Evolutionary conservation across 2,329 filamentous ascomycete genomes (phyloP).

Genomic region (Pseudomassariella vexata): DNA sequence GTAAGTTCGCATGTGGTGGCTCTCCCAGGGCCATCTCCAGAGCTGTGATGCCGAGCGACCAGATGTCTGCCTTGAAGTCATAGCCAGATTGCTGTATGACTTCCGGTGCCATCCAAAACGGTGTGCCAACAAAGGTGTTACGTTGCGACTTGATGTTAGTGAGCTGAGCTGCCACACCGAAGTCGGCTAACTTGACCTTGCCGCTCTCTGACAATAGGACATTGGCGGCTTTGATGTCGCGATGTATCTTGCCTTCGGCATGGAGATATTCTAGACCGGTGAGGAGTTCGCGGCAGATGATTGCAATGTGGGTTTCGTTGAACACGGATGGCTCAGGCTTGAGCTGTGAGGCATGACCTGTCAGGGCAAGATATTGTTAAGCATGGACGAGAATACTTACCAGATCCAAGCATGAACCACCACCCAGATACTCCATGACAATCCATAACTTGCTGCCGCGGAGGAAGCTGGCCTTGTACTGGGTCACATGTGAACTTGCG

Average conservation of each 20-base stretch:
- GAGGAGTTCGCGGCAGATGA: slow-evolving; percentile 88
- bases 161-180: slow-evolving; percentile 92
- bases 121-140: slow-evolving; percentile 95
- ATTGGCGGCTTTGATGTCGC: slow-evolving; percentile 96
- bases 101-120: slow-evolving; percentile 96
- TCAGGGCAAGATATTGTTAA: slow-evolving; percentile 19
- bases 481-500: slow-evolving; percentile 86
- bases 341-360: slow-evolving; percentile 47
- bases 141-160: slow-evolving; percentile 97
- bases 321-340: slow-evolving; percentile 74
- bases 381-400: slow-evolving; percentile 41
- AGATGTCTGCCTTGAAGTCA: slow-evolving; percentile 89
- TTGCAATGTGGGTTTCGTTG: slow-evolving; percentile 83
- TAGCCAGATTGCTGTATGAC: slow-evolving; percentile 81
- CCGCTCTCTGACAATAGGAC: slow-evolving; percentile 86
- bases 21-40: slow-evolving; percentile 86
- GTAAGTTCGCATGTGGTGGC: slow-evolving; percentile 77
- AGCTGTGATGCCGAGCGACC: slow-evolving; percentile 87
- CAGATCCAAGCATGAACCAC: slow-evolving; percentile 90
- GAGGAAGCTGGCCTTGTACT: slow-evolving; percentile 96
- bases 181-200: slow-evolving; percentile 93
- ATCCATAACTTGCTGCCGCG: slow-evolving; percentile 97
- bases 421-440: slow-evolving; percentile 96
- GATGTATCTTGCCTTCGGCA: slow-evolving; percentile 88
- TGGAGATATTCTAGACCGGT: slow-evolving; percentile 90